Percentiles rank a stretch among this genome's conserved stretches.
Evolutionary conservation across 2,329 filamentous ascomycete species (phyloP).

Genomic region (Fusarium piperis): DNA sequence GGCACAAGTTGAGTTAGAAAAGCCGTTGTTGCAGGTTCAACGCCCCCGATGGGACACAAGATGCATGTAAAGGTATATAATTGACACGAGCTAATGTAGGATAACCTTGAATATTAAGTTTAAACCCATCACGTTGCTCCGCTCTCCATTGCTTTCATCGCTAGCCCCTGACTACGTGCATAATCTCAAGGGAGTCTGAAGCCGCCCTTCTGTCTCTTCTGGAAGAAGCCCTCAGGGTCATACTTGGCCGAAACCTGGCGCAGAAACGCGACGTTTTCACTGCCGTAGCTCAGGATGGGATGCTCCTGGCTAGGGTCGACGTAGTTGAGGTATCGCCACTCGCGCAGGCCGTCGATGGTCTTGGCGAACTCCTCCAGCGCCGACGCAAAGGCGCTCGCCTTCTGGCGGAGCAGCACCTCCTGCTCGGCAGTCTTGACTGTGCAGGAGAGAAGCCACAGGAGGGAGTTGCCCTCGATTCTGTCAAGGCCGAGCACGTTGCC

Average conservation of each 20-base stretch:
- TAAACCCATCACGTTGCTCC: not conserved
- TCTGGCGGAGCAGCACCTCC: slow-evolving; percentile 19
- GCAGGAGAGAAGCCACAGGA: slow-evolving; percentile 50
- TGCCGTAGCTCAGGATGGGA: slow-evolving; percentile 51
- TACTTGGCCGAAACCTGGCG: slow-evolving; percentile 44
- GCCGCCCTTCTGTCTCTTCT: slow-evolving; percentile 44
- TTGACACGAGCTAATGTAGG: not conserved
- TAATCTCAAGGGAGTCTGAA: slow-evolving; percentile 39
- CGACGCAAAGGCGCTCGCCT: slow-evolving; percentile 20
- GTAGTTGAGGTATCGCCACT: slow-evolving; percentile 57
- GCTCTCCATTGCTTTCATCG: not conserved
- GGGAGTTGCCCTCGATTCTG: slow-evolving; percentile 46
- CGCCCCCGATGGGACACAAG: not conserved
- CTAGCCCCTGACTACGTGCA: not conserved
- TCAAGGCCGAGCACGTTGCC: slow-evolving; percentile 49
- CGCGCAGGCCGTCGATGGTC: slow-evolving; percentile 41
- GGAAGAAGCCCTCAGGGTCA: slow-evolving; percentile 48
- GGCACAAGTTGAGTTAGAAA: not conserved
- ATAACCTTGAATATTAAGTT: not conserved
- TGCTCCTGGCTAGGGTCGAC: slow-evolving; percentile 48
- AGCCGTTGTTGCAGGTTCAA: not conserved
- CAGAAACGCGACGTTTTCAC: slow-evolving; percentile 47
- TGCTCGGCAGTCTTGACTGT: slow-evolving; percentile 49
- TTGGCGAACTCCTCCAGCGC: slow-evolving; percentile 39
- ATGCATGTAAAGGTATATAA: not conserved